Conservation (phyloP, 345 rosid genomes). For the Citrus medica region DNA sequence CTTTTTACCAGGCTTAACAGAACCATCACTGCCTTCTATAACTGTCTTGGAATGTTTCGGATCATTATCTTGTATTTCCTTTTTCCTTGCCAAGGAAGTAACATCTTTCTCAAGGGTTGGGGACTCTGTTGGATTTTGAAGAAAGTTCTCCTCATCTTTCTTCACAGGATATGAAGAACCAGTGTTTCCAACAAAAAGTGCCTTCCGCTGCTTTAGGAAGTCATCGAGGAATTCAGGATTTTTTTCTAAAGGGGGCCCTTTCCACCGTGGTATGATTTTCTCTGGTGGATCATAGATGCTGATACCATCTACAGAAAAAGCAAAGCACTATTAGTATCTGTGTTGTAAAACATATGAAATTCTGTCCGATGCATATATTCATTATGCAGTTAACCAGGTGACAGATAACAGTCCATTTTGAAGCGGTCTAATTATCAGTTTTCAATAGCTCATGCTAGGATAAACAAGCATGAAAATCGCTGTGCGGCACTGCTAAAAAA, state of each 20-base stretch:
- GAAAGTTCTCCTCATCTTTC: constrained; percentile 36
- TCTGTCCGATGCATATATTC: not conserved
- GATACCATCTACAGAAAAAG: constrained; percentile 62
- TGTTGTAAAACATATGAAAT: not conserved
- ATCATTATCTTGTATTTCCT: constrained; percentile 18
- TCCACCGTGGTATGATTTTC: constrained; percentile 86
- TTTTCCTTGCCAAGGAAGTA: constrained; percentile 37
- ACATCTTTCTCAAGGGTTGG: constrained; percentile 20
- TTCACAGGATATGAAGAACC: constrained; percentile 29
- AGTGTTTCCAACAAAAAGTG: constrained; percentile 39
- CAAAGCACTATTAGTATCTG: constrained; percentile 20
- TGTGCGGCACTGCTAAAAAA: not conserved
- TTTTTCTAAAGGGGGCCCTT: constrained; percentile 61
- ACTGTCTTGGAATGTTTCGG: constrained; percentile 50
- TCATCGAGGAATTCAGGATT: constrained; percentile 49
- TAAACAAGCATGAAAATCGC: not conserved
- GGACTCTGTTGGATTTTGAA: constrained; percentile 34
- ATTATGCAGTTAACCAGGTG: not conserved
- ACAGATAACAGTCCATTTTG: not conserved
- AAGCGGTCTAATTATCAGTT: not conserved
- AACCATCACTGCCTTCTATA: constrained; percentile 85
- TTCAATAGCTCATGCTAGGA: not conserved
- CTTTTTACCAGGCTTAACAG: constrained; percentile 72
- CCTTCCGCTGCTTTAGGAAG: constrained; percentile 46
- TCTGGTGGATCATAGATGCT: constrained; percentile 79